phyloP scores from a whole-genome alignment of 768 basidiomycete species.

The Collybia nuda region DNA sequence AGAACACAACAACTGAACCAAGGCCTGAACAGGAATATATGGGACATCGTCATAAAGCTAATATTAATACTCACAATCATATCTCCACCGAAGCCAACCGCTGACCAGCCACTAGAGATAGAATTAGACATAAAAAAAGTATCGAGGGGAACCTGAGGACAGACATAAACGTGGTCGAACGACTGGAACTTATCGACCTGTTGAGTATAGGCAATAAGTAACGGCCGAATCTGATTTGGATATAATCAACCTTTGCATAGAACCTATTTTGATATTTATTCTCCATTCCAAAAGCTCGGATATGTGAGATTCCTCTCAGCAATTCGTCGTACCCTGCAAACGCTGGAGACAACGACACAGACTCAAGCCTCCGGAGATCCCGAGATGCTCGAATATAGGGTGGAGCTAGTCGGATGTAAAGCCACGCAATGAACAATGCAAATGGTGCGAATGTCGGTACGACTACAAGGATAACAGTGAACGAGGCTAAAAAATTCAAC shows the following conservation, averaged over 20 bases:
- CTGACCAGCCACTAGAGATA: constrained; percentile 59
- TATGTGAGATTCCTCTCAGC: constrained; percentile 62
- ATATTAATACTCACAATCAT: constrained; percentile 52
- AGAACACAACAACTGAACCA: constrained; percentile 69
- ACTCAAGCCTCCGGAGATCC: constrained; percentile 68
- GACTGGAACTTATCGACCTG: constrained; percentile 68
- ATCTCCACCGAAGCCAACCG: constrained; percentile 71
- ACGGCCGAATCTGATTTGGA: not conserved
- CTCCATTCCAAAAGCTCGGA: constrained; percentile 75
- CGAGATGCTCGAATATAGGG: constrained; percentile 61
- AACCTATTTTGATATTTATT: constrained; percentile 62
- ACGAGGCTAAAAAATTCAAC: constrained; percentile 62
- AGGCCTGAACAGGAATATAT: constrained; percentile 38
- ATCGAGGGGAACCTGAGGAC: constrained; percentile 19
- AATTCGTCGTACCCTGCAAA: constrained; percentile 77
- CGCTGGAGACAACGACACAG: constrained; percentile 65
- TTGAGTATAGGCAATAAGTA: constrained; percentile 31
- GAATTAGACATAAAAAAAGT: constrained; percentile 18
- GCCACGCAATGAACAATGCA: constrained; percentile 65
- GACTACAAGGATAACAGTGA: constrained; percentile 60
- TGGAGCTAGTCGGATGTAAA: constrained; percentile 65
- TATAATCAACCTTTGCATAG: constrained; percentile 45
- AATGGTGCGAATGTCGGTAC: constrained; percentile 67
- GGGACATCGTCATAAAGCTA: not conserved
- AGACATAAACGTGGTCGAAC: constrained; percentile 69